Evolutionary conservation across 2,329 filamentous ascomycete genomes (phyloP).

Genomic region (Aspergillus caelatus): DNA sequence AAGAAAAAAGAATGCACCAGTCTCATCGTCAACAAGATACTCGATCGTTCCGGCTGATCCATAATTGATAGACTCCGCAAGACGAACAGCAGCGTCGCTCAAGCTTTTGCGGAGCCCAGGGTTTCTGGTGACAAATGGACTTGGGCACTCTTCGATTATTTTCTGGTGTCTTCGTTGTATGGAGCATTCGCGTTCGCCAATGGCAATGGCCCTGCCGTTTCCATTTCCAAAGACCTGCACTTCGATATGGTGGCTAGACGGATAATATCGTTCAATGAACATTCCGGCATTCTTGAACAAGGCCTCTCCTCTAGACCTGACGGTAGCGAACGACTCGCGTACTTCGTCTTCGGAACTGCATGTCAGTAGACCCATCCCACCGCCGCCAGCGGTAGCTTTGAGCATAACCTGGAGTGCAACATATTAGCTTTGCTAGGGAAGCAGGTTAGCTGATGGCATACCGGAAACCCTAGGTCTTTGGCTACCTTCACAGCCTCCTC

Average conservation of each 20-base stretch:
- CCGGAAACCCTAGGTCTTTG: slow-evolving; percentile 53
- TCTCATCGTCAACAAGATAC: slow-evolving; percentile 84
- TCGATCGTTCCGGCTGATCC: slow-evolving; percentile 89
- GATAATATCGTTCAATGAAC: slow-evolving; percentile 82
- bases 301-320: slow-evolving; percentile 73
- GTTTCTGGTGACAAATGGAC: slow-evolving; percentile 62
- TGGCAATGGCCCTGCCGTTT: slow-evolving; percentile 75
- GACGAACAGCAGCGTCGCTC: slow-evolving; percentile 69
- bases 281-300: slow-evolving; percentile 84
- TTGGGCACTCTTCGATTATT: slow-evolving; percentile 86
- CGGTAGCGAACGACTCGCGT: slow-evolving; percentile 68
- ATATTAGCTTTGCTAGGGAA: slow-evolving; percentile 4
- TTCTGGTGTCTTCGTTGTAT: slow-evolving; percentile 88
- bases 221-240: slow-evolving; percentile 89
- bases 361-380: slow-evolving; percentile 83
- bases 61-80: slow-evolving; percentile 63
- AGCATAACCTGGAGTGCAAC: slow-evolving; percentile 59
- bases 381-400: slow-evolving; percentile 80
- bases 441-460: slow-evolving; percentile 26
- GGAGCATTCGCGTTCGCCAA: slow-evolving; percentile 87
- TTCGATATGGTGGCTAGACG: slow-evolving; percentile 80
- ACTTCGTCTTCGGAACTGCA: slow-evolving; percentile 72
- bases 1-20: slow-evolving; percentile 72
- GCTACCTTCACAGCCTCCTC: slow-evolving; percentile 52
- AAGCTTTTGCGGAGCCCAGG: slow-evolving; percentile 66